These are phyloP conservation scores for Fonsecaea pugnacius DNA, from an alignment of 2,329 filamentous ascomycete genomes.

Conservation along the genomic window DNA sequence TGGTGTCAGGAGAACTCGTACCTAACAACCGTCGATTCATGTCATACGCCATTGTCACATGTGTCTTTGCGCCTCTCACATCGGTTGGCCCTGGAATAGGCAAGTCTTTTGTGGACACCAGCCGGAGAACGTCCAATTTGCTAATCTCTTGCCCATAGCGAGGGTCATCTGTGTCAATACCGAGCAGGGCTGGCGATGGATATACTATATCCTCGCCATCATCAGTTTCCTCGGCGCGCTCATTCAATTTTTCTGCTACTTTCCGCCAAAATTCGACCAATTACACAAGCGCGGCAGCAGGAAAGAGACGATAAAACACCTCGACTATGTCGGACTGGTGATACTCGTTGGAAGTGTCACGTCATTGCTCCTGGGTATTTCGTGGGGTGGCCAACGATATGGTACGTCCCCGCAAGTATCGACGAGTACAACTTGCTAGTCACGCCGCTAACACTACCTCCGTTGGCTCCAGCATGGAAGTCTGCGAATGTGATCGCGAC, in stretches of 20 bases:
- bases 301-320: neutral
- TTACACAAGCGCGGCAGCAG: neutral
- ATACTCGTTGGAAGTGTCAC: neutral
- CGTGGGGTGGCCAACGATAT: neutral
- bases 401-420: neutral
- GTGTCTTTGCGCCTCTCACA: neutral
- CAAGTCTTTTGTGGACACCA: neutral
- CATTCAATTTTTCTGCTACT: neutral
- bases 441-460: no score
- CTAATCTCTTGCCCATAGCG: no score
- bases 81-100: neutral
- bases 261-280: neutral
- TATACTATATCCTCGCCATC: neutral
- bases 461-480: neutral
- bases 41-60: neutral
- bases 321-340: neutral
- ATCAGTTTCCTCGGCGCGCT: neutral
- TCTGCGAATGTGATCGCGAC: neutral
- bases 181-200: neutral
- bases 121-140: neutral
- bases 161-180: neutral
- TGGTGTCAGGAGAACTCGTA: neutral
- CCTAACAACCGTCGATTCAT: neutral
- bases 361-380: neutral
- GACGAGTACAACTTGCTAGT: no score